phyloP scores from a whole-genome alignment of 768 basidiomycete species.

The Auriscalpium vulgare region DNA sequence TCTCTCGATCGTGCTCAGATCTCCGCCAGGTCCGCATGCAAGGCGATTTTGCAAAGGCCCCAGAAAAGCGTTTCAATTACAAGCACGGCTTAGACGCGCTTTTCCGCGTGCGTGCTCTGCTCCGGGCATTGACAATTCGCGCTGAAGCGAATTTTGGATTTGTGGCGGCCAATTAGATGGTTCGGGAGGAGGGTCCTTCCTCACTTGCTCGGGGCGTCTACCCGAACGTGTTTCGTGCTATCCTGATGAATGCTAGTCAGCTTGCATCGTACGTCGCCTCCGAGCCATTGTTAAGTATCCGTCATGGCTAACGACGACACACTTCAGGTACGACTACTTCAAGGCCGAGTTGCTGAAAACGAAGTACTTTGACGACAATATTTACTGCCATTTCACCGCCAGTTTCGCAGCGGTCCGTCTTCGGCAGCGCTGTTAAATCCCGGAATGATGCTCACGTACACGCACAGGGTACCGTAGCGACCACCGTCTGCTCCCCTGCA shows the following conservation, averaged over 20 bases:
- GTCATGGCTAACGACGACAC: neutral
- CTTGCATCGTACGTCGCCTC: conserved; percentile 64
- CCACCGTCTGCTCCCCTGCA: conserved; percentile 83
- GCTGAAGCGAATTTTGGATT: too few species aligned
- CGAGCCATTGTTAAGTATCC: neutral
- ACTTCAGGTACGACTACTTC: conserved; percentile 78
- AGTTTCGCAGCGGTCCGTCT: conserved; percentile 72
- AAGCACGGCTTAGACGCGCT: conserved; percentile 86
- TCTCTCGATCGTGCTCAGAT: conserved; percentile 5
- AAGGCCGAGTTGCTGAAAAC: conserved; percentile 75
- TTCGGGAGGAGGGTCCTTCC: conserved; percentile 75
- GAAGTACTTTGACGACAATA: conserved; percentile 72
- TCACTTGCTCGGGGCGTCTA: conserved; percentile 70
- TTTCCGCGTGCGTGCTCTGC: conserved; percentile 52
- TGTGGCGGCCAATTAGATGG: conserved; percentile 46
- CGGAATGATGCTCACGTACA: neutral
- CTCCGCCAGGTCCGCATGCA: conserved; percentile 63
- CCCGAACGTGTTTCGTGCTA: conserved; percentile 80
- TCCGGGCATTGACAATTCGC: neutral
- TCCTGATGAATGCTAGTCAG: conserved; percentile 90
- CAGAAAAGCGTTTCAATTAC: conserved; percentile 85
- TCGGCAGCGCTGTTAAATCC: neutral
- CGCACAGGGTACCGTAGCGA: conserved; percentile 73
- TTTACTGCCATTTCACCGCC: conserved; percentile 75
- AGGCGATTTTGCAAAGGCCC: conserved; percentile 83